Conservation (phyloP, 1,284 basidiomycete species). For the Meripilus lineatus region DNA sequence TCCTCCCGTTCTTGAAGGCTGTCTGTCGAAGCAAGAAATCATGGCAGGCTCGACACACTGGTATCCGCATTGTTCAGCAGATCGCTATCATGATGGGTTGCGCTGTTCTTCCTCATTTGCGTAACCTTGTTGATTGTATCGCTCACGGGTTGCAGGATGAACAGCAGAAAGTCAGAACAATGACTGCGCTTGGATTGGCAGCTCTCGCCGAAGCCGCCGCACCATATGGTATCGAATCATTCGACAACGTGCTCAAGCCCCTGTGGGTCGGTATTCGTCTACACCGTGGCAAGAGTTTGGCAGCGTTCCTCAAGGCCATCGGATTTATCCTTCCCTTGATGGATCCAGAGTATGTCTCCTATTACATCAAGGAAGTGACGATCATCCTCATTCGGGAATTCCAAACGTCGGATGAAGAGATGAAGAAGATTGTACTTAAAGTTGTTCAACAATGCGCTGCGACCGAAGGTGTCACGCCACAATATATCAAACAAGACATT, state of each 20-base stretch:
- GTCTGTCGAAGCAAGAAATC: conserved; percentile 99
- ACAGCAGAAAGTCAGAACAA: conserved; percentile 98
- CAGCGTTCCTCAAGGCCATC: conserved; percentile 98
- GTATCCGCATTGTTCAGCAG: conserved; percentile 99
- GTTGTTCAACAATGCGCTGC: conserved; percentile 99
- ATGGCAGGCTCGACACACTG: conserved; percentile 99
- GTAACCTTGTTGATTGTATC: conserved; percentile 95
- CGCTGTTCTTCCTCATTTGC: conserved; percentile 95
- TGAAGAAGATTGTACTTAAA: conserved; percentile 99
- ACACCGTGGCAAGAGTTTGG: conserved; percentile 96
- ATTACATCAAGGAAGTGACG: conserved; percentile 97
- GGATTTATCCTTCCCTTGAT: conserved; percentile 99
- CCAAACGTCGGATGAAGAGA: conserved; percentile 99
- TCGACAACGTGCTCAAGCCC: conserved; percentile 97
- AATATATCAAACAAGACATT: conserved; percentile 95
- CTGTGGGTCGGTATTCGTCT: conserved; percentile 97
- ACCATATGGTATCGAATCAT: conserved; percentile 99
- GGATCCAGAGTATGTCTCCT: conserved; percentile 98
- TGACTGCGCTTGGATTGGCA: conserved; percentile 96
- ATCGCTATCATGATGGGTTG: conserved; percentile 99
- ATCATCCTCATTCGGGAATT: conserved; percentile 99
- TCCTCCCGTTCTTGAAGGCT: conserved; percentile 97
- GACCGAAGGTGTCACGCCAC: conserved; percentile 92
- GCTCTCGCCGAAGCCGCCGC: conserved; percentile 96
- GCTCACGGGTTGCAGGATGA: conserved; percentile 96